Evolutionary conservation across 1,284 basidiomycete species (phyloP).

Genomic region (Irpex sp.): DNA sequence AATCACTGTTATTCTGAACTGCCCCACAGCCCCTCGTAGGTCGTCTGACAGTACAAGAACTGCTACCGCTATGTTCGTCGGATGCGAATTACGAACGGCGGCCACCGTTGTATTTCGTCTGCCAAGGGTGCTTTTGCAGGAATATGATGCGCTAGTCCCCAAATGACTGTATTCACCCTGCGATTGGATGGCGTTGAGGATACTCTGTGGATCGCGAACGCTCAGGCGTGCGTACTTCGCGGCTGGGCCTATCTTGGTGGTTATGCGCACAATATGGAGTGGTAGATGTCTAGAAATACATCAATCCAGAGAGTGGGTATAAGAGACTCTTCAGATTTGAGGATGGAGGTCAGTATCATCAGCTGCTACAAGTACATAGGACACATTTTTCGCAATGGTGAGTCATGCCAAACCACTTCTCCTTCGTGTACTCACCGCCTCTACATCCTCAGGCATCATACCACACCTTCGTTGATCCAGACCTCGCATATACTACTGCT

Average conservation of each 20-base stretch:
- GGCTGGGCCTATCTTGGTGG: too few species aligned
- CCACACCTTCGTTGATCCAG: neutral
- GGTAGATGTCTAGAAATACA: neutral
- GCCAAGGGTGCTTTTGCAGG: neutral
- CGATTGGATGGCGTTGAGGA: too few species aligned
- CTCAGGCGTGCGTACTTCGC: neutral
- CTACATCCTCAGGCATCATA: neutral
- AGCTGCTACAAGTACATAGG: neutral
- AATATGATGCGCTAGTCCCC: neutral
- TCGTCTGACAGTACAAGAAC: neutral
- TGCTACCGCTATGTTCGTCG: neutral
- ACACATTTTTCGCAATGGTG: neutral
- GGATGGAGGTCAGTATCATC: neutral
- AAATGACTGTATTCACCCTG: too few species aligned
- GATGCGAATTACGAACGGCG: neutral
- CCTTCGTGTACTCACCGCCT: neutral
- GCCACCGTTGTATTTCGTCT: neutral
- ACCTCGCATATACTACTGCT: neutral
- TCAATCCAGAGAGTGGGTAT: neutral
- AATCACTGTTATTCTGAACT: neutral
- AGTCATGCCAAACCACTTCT: neutral
- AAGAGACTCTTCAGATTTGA: neutral
- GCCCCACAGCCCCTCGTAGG: neutral
- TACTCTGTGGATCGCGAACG: too few species aligned
- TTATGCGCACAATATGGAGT: neutral